phyloP scores from a whole-genome alignment of 768 basidiomycete genomes.

The Podaxis sp. region DNA sequence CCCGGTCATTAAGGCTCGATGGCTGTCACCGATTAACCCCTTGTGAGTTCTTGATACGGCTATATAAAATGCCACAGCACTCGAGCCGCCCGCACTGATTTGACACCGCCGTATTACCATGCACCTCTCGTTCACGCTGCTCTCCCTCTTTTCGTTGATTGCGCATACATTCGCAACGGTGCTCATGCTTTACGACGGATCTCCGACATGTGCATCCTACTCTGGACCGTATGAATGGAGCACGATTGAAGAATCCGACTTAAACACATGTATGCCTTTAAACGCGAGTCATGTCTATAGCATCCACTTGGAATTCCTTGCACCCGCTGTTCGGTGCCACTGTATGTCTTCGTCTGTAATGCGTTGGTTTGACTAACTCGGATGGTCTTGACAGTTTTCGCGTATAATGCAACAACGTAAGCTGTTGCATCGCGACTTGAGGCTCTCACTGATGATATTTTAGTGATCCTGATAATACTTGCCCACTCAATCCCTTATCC shows the following conservation, averaged over 20 bases:
- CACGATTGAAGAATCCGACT: neutral
- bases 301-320: constrained; percentile 5
- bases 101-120: neutral
- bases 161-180: neutral
- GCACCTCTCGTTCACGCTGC: neutral
- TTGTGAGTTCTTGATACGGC: neutral
- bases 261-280: neutral
- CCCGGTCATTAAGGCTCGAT: no score
- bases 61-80: neutral
- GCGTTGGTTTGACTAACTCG: no score
- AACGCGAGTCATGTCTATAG: constrained; percentile 2
- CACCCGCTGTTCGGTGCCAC: neutral
- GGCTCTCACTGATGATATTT: neutral
- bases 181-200: constrained; percentile 3
- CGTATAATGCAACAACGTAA: constrained; percentile 3
- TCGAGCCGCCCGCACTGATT: neutral
- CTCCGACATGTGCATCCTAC: neutral
- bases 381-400: neutral
- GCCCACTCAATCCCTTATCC: neutral
- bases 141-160: neutral
- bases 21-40: no score
- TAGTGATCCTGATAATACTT: neutral
- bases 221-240: neutral
- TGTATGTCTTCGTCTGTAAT: neutral
- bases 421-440: neutral